Conservation (phyloP, 140 eudicot species). For the Cichorium intybus region DNA sequence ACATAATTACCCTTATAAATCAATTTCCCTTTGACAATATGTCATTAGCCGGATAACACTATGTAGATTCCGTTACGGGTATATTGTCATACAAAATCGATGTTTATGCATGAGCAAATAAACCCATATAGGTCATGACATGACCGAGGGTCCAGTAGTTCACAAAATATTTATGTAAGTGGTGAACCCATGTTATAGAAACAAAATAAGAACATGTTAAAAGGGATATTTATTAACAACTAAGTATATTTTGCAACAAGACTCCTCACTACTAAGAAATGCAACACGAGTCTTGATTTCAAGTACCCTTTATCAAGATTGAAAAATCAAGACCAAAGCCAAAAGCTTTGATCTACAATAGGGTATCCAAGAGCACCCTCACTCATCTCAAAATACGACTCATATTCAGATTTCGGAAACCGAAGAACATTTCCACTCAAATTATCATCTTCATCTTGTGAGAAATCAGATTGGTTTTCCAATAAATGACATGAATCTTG, state of each 20-base stretch:
- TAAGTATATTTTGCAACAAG: slow-evolving; percentile 13
- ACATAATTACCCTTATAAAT: no score
- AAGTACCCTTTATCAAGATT: slow-evolving; percentile 1
- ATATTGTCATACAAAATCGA: no score
- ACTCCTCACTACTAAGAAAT: slow-evolving; percentile 2
- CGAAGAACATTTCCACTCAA: slow-evolving; percentile 30
- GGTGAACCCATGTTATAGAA: no score
- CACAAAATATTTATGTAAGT: no score
- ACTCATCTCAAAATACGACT: slow-evolving; percentile 42
- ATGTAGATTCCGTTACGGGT: no score
- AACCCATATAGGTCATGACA: no score
- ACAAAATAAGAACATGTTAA: background rate
- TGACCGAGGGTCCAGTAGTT: no score
- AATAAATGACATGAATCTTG: slow-evolving; percentile 58
- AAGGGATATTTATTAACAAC: background rate
- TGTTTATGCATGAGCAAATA: no score
- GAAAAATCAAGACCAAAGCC: slow-evolving; percentile 59
- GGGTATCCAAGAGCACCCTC: slow-evolving; percentile 48
- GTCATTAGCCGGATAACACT: background rate
- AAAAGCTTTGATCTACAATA: slow-evolving; percentile 57
- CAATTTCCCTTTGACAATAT: background rate
- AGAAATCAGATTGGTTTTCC: slow-evolving; percentile 52
- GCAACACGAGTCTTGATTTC: slow-evolving; percentile 15
- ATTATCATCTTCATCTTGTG: slow-evolving; percentile 65
- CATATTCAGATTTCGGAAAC: slow-evolving; percentile 54